Evolutionary conservation across 306 rosid genomes (phyloP).

Genomic region (Hippophae gyantsensis): DNA sequence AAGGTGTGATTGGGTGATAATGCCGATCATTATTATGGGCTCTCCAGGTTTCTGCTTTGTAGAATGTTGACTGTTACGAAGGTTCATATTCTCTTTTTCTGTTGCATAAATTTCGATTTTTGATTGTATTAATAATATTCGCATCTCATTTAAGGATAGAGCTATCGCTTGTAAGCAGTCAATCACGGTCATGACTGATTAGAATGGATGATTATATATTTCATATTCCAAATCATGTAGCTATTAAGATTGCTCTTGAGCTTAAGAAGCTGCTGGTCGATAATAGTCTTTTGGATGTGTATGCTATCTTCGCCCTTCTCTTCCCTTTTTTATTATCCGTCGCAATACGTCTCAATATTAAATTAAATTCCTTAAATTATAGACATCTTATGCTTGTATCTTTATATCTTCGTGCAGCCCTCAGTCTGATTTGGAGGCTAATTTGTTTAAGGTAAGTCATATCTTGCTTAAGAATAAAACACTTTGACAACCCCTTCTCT

Average conservation of each 20-base stretch:
- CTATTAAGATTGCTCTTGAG: constrained; percentile 81
- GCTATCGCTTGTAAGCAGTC: too few relatives aligned
- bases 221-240: constrained; percentile 93
- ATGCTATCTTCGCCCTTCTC: constrained; percentile 26
- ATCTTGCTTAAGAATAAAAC: constrained; percentile 1
- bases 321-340: neutral
- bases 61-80: constrained; percentile 90
- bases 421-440: constrained; percentile 80
- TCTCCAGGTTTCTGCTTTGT: constrained; percentile 83
- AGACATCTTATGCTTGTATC: constrained; percentile 2
- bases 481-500: neutral
- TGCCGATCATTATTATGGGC: constrained; percentile 92
- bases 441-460: constrained; percentile 68
- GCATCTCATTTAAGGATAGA: neutral
- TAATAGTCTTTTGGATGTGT: constrained; percentile 94
- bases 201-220: constrained; percentile 10
- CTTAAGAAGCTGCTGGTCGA: constrained; percentile 92
- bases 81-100: constrained; percentile 26
- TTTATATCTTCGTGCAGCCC: constrained; percentile 47
- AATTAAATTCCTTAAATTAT: neutral
- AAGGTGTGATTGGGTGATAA: constrained; percentile 96
- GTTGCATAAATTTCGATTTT: neutral
- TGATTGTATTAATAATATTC: neutral
- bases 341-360: neutral
- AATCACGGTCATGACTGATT: neutral